phyloP scores from a whole-genome alignment of 208 protist species.

The Leishmania lainsoni region DNA sequence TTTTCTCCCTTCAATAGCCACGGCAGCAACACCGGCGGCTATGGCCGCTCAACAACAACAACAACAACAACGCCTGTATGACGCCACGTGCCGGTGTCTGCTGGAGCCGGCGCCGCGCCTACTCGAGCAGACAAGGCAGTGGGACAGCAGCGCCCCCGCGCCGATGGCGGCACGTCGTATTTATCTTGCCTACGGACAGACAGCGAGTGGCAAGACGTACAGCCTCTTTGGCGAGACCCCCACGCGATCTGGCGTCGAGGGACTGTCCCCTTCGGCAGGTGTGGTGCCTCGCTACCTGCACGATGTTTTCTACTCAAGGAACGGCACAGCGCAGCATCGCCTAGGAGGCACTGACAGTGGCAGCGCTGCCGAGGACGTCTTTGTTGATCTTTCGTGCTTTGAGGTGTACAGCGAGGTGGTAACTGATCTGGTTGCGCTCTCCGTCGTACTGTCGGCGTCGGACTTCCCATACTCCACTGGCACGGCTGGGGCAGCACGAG shows the following conservation, averaged over 20 bases:
- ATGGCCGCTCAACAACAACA: slow-evolving; percentile 1
- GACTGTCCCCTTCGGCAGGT: slow-evolving; percentile 25
- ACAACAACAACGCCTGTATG: slow-evolving; percentile 26
- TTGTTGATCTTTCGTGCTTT: slow-evolving; percentile 67
- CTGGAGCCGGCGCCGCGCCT: slow-evolving; percentile 2
- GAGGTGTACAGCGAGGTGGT: slow-evolving; percentile 84
- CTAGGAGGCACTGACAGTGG: background rate
- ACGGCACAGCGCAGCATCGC: background rate
- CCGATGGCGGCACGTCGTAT: slow-evolving; percentile 14
- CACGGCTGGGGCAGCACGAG: background rate
- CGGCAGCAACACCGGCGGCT: slow-evolving; percentile 29
- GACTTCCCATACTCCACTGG: background rate
- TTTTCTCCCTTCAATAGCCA: slow-evolving; percentile 26
- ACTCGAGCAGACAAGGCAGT: background rate
- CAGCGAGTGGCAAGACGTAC: slow-evolving; percentile 85
- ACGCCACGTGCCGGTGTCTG: slow-evolving; percentile 10
- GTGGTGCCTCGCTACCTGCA: slow-evolving; percentile 64
- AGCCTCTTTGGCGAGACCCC: slow-evolving; percentile 63
- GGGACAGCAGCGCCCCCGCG: background rate
- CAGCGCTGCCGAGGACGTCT: slow-evolving; percentile 6
- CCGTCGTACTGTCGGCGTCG: slow-evolving; percentile 5
- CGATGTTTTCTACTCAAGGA: slow-evolving; percentile 34
- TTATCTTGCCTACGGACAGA: slow-evolving; percentile 86
- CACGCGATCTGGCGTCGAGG: background rate
- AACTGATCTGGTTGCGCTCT: slow-evolving; percentile 69